Percentiles rank a stretch among this genome's conserved stretches.
Evolutionary conservation across 1,284 basidiomycete species (phyloP).

Genomic region (Cerioporus squamosus): DNA sequence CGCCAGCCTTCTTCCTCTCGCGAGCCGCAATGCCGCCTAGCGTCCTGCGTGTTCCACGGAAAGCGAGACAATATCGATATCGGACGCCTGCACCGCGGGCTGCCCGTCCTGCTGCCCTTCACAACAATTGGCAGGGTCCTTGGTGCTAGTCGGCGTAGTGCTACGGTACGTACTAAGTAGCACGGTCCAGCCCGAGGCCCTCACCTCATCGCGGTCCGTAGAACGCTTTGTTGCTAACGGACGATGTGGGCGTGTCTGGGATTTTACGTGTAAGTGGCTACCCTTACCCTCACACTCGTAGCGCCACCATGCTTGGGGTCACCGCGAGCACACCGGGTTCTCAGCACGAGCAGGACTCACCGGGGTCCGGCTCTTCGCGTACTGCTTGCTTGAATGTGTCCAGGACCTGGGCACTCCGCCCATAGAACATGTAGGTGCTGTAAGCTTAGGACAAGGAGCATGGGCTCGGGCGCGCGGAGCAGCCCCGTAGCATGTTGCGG

Average conservation of each 20-base stretch:
- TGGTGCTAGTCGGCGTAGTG: too few relatives aligned
- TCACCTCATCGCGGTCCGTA: too few relatives aligned
- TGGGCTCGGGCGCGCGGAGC: slow-evolving; percentile 7
- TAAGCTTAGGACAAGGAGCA: slow-evolving; percentile 4
- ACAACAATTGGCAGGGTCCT: too few relatives aligned
- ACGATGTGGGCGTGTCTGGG: slow-evolving; percentile 11
- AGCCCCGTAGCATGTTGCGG: not conserved
- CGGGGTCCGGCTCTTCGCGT: slow-evolving; percentile 6
- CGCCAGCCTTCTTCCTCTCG: too few relatives aligned
- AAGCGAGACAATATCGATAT: too few relatives aligned
- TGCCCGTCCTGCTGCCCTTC: too few relatives aligned
- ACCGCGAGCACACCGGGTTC: slow-evolving; percentile 7
- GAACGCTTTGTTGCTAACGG: not conserved
- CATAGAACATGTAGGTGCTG: too few relatives aligned
- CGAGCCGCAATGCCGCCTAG: too few relatives aligned
- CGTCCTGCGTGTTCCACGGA: too few relatives aligned
- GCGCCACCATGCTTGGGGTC: not conserved
- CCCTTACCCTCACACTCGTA: not conserved
- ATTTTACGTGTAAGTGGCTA: slow-evolving; percentile 13
- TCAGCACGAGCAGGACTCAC: slow-evolving; percentile 10
- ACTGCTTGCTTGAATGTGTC: slow-evolving; percentile 9
- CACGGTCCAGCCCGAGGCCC: too few relatives aligned
- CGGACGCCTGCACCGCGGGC: too few relatives aligned
- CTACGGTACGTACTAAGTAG: too few relatives aligned
- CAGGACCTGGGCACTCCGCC: not conserved